Base-by-base conservation (phyloP, 768 basidiomycete genomes). In the Gymnopilus dilepis region DNA sequence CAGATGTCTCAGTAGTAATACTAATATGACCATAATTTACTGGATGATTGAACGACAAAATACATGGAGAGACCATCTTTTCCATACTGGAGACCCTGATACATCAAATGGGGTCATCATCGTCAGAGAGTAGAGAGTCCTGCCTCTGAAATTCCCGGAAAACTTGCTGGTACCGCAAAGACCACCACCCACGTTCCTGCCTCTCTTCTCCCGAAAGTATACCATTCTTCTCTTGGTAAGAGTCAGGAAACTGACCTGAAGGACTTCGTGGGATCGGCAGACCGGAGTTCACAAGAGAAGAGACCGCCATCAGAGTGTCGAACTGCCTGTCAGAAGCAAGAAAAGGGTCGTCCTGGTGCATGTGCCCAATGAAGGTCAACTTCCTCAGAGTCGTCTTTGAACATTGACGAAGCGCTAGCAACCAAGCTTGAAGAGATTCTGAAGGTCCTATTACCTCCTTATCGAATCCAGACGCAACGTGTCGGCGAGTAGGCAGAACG, bases 181-280 rank as follows among this genome's bases (percentile, higher is more conserved):
- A 69, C 71, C 71, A 72, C 71, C 71, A 72, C 3, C 71, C 71
- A 13, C 71, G 65, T 56, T 72, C 71, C 58, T 71, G 67, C 22
- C 71, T 66, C 56, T 72, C 71, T 37, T 69, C 69, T 15, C 68
- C 67, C 3, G 51, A 24, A 31, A 56, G 34, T n/a, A 54, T 40
- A 19, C 50, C 59, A 24, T 59, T 65, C n/a, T 34, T 31, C 4
- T 57, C 64, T 50, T 56, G 54, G 28, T 50, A 56, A 21, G 53
- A 63, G 19, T 74, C 72, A 15, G 75, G 73, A 15, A 87, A 65
- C 65, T 86, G 86, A 55, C 85, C 77, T 0, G 90, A 92, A 11
- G 91, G 91, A 66, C 90, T 90, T 72, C 87, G 90, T 12, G 90
- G 90, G 3, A 91, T 66, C 3, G 90, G 89, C 40, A 82, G 65